A percentile compares a stretch with the other conserved stretches of the same genome.
Conservation (phyloP, 768 basidiomycete species). For the Xerocomellus amylosporus region DNA sequence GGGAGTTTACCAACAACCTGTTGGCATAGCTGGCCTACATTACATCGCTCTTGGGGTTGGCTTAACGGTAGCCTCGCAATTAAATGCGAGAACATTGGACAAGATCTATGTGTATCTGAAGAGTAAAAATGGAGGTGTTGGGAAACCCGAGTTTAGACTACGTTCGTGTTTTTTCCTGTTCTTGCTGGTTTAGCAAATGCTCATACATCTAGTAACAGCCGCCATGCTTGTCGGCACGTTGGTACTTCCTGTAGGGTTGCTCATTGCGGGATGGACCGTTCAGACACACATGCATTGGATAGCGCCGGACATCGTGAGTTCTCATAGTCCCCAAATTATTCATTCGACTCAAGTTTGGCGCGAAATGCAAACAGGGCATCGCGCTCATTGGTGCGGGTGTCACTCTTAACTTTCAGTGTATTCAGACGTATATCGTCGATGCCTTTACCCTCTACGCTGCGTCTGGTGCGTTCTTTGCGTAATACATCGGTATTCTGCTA, state of each 20-base stretch:
- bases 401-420: slow-evolving; percentile 57
- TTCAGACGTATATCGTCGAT: slow-evolving; percentile 69
- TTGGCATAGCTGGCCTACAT: slow-evolving; percentile 63
- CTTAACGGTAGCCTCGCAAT: slow-evolving; percentile 46
- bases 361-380: slow-evolving; percentile 46
- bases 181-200: background rate
- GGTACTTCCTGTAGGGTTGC: slow-evolving; percentile 61
- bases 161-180: slow-evolving; percentile 31
- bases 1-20: slow-evolving; percentile 48
- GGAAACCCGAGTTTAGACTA: slow-evolving; percentile 53
- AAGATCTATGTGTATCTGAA: slow-evolving; percentile 49
- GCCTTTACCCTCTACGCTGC: slow-evolving; percentile 65
- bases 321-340: background rate
- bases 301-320: slow-evolving; percentile 58
- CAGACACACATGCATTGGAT: slow-evolving; percentile 64
- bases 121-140: slow-evolving; percentile 50
- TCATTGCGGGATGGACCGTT: slow-evolving; percentile 71
- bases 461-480: slow-evolving; percentile 44
- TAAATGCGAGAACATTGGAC: slow-evolving; percentile 59
- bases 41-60: slow-evolving; percentile 74
- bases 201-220: slow-evolving; percentile 36
- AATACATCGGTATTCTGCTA: background rate
- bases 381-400: slow-evolving; percentile 53
- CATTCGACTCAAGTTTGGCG: background rate
- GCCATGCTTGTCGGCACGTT: slow-evolving; percentile 58